phyloP scores from a whole-genome alignment of 2,329 filamentous ascomycete species.

The Pseudocercospora cruenta region DNA sequence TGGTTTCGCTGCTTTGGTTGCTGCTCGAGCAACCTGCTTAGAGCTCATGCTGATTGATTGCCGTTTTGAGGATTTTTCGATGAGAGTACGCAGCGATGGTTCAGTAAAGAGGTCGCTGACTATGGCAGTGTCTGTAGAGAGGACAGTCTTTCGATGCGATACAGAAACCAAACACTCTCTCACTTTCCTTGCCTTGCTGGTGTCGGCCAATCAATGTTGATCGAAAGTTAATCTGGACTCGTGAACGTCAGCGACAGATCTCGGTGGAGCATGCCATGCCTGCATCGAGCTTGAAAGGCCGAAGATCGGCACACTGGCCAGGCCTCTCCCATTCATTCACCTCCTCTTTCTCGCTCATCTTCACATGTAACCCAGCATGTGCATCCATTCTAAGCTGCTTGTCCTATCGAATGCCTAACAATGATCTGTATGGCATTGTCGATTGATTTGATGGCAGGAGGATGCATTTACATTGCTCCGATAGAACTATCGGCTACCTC shows the following conservation, averaged over 20 bases:
- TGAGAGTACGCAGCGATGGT: constrained; percentile 2
- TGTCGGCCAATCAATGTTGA: neutral
- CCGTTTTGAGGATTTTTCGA: neutral
- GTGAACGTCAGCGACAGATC: constrained; percentile 10
- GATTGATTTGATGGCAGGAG: neutral
- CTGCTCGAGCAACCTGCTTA: constrained; percentile 27
- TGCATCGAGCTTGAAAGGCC: neutral
- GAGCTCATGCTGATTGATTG: constrained; percentile 21
- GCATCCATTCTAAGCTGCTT: too few species aligned
- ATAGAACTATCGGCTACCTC: neutral
- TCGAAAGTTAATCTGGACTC: constrained; percentile 11
- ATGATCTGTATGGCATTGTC: too few species aligned
- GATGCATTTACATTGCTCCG: neutral
- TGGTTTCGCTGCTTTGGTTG: constrained; percentile 23
- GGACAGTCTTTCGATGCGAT: too few species aligned
- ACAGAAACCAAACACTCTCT: too few species aligned
- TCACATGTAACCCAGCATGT: neutral
- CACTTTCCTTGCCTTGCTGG: neutral
- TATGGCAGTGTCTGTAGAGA: neutral
- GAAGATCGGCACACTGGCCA: neutral
- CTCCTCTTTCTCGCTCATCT: neutral
- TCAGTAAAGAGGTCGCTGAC: constrained; percentile 19
- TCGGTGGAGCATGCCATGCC: neutral
- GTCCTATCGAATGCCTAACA: too few species aligned
- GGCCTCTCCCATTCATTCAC: neutral